phyloP scores from a whole-genome alignment of 495 filamentous ascomycete species.

The Annulohypoxylon maeteangense region DNA sequence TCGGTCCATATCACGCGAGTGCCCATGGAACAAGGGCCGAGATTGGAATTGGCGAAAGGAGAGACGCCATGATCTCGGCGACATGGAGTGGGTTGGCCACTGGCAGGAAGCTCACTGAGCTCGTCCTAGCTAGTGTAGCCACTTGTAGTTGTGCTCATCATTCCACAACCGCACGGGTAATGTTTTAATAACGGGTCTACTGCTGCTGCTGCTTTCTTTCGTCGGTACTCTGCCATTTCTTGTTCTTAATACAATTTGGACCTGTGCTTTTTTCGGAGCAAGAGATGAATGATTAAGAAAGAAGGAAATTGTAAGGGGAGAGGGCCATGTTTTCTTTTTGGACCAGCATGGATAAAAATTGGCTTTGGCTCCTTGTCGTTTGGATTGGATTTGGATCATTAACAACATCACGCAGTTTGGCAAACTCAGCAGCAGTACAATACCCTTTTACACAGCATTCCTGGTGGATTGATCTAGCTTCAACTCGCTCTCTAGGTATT shows the following conservation, averaged over 20 bases:
- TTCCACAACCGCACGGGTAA: constrained; percentile 38
- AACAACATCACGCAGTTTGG: constrained; percentile 39
- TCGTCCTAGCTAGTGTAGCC: constrained; percentile 50
- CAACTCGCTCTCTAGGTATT: constrained; percentile 68
- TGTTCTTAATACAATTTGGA: constrained; percentile 46
- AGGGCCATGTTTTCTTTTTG: constrained; percentile 11
- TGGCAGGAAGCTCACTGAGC: constrained; percentile 71
- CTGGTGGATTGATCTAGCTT: constrained; percentile 51
- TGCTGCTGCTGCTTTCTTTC: constrained; percentile 40
- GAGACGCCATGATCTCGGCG: constrained; percentile 72
- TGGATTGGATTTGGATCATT: constrained; percentile 38
- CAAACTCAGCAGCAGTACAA: constrained; percentile 42
- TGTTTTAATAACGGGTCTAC: constrained; percentile 27
- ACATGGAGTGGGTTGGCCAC: constrained; percentile 90
- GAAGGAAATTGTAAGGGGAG: constrained; percentile 1
- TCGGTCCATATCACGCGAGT: constrained; percentile 56
- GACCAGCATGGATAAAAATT: constrained; percentile 28
- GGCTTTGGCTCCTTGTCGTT: constrained; percentile 17
- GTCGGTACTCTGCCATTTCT: constrained; percentile 43
- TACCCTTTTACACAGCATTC: constrained; percentile 21
- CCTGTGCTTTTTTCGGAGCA: constrained; percentile 28
- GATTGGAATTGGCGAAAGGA: constrained; percentile 73
- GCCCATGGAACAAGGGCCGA: constrained; percentile 58
- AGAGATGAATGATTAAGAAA: constrained; percentile 12
- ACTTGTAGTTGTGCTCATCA: constrained; percentile 65